Conservation (phyloP, 208 protist genomes). For the Histomonas meleagridis region DNA sequence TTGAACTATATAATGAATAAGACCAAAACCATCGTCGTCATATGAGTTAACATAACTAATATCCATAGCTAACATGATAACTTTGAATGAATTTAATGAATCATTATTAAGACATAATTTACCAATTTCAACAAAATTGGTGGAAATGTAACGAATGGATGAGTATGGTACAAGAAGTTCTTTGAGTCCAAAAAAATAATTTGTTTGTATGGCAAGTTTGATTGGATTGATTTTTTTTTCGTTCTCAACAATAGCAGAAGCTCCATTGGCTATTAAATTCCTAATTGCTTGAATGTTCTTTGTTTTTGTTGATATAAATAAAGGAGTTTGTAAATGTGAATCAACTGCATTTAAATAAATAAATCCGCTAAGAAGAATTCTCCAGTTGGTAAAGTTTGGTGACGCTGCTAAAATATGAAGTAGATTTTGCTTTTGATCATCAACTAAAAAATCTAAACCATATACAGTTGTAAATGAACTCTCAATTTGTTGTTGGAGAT, state of each 20-base stretch:
- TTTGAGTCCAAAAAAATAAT: neutral
- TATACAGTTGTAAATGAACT: neutral
- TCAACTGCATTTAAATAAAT: neutral
- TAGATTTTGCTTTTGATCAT: neutral
- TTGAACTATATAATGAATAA: neutral
- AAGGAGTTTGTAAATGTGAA: neutral
- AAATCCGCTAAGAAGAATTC: neutral
- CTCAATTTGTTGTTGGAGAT: neutral
- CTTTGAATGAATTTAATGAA: neutral
- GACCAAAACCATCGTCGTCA: neutral
- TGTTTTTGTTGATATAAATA: neutral
- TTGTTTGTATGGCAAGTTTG: neutral
- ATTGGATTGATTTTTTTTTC: neutral
- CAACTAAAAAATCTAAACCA: slow-evolving; percentile 10
- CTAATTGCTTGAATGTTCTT: neutral
- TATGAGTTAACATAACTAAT: neutral
- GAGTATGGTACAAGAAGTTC: neutral
- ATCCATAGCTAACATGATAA: neutral
- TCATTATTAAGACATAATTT: slow-evolving; percentile 13
- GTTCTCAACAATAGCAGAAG: neutral
- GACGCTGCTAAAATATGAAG: neutral
- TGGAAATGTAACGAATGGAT: neutral
- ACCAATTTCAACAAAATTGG: neutral
- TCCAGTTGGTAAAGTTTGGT: neutral
- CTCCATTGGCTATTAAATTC: neutral